These are phyloP conservation scores for Phaeoacremonium minimum DNA, from an alignment of 2,329 filamentous ascomycete species.

Conservation along the genomic window DNA sequence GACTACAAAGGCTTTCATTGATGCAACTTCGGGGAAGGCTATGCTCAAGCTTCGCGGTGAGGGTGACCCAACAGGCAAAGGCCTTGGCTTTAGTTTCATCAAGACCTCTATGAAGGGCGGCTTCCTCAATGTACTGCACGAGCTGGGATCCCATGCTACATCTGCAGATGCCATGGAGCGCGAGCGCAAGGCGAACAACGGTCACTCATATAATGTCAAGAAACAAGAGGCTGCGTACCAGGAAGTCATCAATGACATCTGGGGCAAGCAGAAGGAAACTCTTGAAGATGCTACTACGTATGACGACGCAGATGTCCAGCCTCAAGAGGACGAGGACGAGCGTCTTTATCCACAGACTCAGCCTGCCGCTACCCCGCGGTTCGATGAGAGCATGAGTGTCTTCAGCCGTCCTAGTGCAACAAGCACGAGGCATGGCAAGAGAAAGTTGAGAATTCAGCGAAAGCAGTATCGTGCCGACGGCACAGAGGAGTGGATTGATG, in stretches of 20 bases:
- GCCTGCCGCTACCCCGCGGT: slow-evolving; percentile 62
- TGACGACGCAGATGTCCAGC: slow-evolving; percentile 55
- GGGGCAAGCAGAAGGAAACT: slow-evolving; percentile 80
- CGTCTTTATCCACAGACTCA: slow-evolving; percentile 69
- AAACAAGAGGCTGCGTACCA: slow-evolving; percentile 91
- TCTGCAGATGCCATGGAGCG: slow-evolving; percentile 83
- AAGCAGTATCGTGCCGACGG: slow-evolving; percentile 40
- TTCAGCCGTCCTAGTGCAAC: slow-evolving; percentile 67
- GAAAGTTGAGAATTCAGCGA: slow-evolving; percentile 70
- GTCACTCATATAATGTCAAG: slow-evolving; percentile 96
- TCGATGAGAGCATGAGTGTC: slow-evolving; percentile 78
- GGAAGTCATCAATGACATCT: slow-evolving; percentile 85
- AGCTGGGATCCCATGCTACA: slow-evolving; percentile 53
- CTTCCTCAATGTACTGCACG: slow-evolving; percentile 73
- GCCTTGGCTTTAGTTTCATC: slow-evolving; percentile 94
- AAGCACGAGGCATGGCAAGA: slow-evolving; percentile 59
- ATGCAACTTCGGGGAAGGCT: slow-evolving; percentile 89
- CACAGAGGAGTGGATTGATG: slow-evolving; percentile 57
- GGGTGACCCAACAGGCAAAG: slow-evolving; percentile 89
- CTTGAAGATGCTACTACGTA: slow-evolving; percentile 69
- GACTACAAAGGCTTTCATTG: slow-evolving; percentile 92
- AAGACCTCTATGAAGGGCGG: slow-evolving; percentile 98
- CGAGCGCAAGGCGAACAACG: slow-evolving; percentile 82
- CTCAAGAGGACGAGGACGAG: slow-evolving; percentile 59
- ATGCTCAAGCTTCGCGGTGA: slow-evolving; percentile 95